Percentiles rank a stretch among this genome's conserved stretches.
phyloP scores from a whole-genome alignment of 495 filamentous ascomycete genomes.

The Penicillium goetzii region DNA sequence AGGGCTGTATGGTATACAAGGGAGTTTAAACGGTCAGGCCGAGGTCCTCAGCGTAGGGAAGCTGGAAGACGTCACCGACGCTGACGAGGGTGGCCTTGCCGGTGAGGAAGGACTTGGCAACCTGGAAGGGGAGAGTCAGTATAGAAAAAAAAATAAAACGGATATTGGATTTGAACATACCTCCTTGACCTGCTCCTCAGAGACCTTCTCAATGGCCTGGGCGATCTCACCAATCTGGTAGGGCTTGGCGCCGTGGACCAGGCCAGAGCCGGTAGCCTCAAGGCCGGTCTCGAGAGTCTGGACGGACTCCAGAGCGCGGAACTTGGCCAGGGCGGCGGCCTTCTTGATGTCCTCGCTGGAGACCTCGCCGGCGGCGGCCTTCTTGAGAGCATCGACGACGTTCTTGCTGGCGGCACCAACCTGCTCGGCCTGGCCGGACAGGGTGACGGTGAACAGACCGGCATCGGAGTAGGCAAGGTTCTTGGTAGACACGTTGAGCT shows the following conservation, averaged over 20 bases:
- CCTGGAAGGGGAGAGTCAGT: conserved; percentile 52
- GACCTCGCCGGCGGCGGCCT: conserved; percentile 71
- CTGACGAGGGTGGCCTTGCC: conserved; percentile 85
- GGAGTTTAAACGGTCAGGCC: conserved; percentile 82
- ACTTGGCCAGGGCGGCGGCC: conserved; percentile 90
- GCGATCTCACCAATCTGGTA: conserved; percentile 84
- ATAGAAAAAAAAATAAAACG: conserved; percentile 5
- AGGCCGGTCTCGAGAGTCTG: conserved; percentile 70
- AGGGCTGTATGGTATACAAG: conserved; percentile 51
- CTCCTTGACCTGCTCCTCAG: conserved; percentile 80
- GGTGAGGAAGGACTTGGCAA: conserved; percentile 80
- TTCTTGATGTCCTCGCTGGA: conserved; percentile 86
- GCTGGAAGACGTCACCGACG: conserved; percentile 76
- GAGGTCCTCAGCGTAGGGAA: conserved; percentile 92
- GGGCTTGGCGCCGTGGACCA: conserved; percentile 78
- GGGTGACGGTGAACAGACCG: conserved; percentile 80
- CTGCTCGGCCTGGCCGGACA: conserved; percentile 71
- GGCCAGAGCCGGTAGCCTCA: conserved; percentile 72
- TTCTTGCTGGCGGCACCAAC: conserved; percentile 64
- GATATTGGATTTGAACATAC: conserved; percentile 57
- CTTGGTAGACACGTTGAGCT: conserved; percentile 67
- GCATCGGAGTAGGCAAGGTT: conserved; percentile 92
- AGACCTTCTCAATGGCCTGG: conserved; percentile 78
- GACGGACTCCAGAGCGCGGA: conserved; percentile 82
- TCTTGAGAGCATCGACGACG: conserved; percentile 78